Conservation (phyloP, 305 asterid species). For the Ruellia speciosa region DNA sequence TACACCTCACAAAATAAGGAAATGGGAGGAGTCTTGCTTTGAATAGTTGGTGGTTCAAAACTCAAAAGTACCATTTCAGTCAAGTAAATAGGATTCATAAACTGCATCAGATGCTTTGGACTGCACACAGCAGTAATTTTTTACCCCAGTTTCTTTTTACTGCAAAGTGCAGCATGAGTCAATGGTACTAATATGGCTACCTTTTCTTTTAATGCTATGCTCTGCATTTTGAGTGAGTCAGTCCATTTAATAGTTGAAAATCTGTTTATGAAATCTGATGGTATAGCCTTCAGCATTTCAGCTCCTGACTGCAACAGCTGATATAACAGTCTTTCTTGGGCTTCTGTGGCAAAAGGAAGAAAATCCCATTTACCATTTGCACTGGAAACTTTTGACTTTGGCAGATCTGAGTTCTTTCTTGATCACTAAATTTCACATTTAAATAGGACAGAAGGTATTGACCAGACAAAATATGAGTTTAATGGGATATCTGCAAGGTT, state of each 20-base stretch:
- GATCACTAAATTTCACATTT: too few species aligned
- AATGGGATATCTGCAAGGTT: background rate
- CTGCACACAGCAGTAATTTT: slow-evolving; percentile 23
- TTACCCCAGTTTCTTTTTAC: slow-evolving; percentile 15
- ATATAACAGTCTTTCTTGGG: background rate
- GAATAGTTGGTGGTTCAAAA: slow-evolving; percentile 14
- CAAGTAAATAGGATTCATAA: slow-evolving; percentile 17
- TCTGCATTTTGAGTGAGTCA: background rate
- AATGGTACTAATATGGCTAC: slow-evolving; percentile 1
- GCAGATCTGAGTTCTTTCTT: too few species aligned
- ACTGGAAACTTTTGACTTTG: too few species aligned
- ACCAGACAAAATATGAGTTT: background rate
- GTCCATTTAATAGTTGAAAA: slow-evolving; percentile 18
- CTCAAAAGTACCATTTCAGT: slow-evolving; percentile 22
- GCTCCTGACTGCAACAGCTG: background rate
- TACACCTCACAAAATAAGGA: slow-evolving; percentile 15
- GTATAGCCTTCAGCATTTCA: slow-evolving; percentile 3
- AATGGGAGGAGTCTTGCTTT: slow-evolving; percentile 6
- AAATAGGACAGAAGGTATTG: too few species aligned
- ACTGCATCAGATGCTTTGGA: slow-evolving; percentile 21
- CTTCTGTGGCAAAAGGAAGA: too few species aligned
- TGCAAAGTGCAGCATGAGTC: slow-evolving; percentile 23
- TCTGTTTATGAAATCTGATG: slow-evolving; percentile 13
- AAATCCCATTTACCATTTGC: too few species aligned
- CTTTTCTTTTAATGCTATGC: background rate